These are phyloP conservation scores for Fusarium sacchari DNA, from an alignment of 2,329 filamentous ascomycete species.

Conservation along the genomic window DNA sequence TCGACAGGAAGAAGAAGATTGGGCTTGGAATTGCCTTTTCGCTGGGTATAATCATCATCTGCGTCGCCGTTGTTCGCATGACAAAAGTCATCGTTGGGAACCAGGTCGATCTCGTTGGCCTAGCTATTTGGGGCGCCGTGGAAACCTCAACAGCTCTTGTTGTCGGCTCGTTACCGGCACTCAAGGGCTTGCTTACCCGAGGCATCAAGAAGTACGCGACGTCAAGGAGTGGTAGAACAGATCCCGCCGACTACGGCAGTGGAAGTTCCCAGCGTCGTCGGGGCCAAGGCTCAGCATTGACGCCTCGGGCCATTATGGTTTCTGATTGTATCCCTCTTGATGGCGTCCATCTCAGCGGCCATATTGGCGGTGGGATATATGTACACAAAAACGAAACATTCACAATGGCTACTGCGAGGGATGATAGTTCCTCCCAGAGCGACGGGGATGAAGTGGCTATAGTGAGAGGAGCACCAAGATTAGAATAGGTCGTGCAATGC, in stretches of 20 bases:
- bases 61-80: conserved; percentile 19
- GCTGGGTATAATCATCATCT: conserved; percentile 17
- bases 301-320: neutral
- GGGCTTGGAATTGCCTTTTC: conserved; percentile 19
- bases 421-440: neutral
- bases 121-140: conserved; percentile 22
- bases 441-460: conserved; percentile 17
- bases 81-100: conserved; percentile 18
- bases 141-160: conserved; percentile 25
- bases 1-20: conserved; percentile 22
- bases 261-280: neutral
- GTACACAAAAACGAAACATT: conserved; percentile 28
- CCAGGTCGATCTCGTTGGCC: conserved; percentile 14
- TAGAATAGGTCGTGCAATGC: neutral
- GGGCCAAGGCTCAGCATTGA: conserved; percentile 4
- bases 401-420: neutral
- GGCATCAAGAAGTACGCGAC: conserved; percentile 16
- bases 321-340: conserved; percentile 21
- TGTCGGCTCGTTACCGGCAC: conserved; percentile 12
- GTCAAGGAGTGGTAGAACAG: neutral
- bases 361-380: conserved; percentile 10
- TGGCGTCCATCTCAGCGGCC: neutral
- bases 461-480: neutral
- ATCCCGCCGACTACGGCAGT: conserved; percentile 6
- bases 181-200: conserved; percentile 15